Evolutionary conservation across 208 protist genomes (phyloP).

Genomic region (Wallacemonas collosoma): DNA sequence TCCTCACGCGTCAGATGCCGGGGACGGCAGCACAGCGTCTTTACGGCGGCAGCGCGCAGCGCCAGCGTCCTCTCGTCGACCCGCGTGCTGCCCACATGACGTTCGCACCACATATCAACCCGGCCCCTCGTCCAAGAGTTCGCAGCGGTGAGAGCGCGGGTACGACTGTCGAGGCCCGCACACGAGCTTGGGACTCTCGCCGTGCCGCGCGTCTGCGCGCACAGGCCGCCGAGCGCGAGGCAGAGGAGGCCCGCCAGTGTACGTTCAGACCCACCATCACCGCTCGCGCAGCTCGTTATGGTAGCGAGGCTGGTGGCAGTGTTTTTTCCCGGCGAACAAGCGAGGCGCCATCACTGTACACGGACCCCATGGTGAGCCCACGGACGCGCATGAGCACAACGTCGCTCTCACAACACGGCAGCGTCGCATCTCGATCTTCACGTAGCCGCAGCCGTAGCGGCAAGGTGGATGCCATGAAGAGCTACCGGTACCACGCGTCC

Average conservation of each 20-base stretch:
- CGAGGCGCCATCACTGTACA: not conserved
- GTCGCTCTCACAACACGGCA: not conserved
- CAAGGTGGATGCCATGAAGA: no score
- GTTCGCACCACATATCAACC: constrained; percentile 28
- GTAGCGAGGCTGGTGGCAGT: not conserved
- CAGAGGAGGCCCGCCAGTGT: constrained; percentile 30
- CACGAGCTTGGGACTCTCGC: constrained; percentile 26
- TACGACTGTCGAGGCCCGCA: constrained; percentile 14
- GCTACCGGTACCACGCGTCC: no score
- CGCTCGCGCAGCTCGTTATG: not conserved
- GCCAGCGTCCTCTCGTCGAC: not conserved
- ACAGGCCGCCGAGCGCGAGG: constrained; percentile 17
- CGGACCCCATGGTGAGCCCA: not conserved
- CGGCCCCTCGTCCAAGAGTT: no score
- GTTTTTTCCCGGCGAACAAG: not conserved
- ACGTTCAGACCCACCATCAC: constrained; percentile 38
- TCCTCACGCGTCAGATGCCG: constrained; percentile 39
- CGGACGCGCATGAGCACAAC: no score
- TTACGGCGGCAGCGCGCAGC: constrained; percentile 18
- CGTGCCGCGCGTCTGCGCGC: constrained; percentile 25
- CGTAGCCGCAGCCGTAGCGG: no score
- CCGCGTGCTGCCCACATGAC: constrained; percentile 20
- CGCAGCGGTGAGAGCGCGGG: no score
- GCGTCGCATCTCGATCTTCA: not conserved
- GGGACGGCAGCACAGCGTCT: constrained; percentile 44